Base-by-base conservation (phyloP, 495 filamentous ascomycete genomes). In the Penicillium lagena region DNA sequence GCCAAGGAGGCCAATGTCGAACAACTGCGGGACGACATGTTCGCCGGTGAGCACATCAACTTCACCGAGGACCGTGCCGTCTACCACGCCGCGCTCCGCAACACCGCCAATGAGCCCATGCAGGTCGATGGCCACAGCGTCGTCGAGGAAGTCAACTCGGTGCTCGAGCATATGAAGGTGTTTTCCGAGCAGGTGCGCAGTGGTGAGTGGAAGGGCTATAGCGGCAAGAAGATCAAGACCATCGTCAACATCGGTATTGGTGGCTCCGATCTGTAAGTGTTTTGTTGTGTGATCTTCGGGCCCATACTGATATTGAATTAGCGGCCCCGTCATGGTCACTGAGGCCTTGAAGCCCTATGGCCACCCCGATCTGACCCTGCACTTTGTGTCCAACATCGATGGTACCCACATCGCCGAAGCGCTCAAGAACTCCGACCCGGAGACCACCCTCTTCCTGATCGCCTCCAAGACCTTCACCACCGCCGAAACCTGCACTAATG, bases 401-500 rank as follows among this genome's bases (percentile, higher is more conserved):
- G 93, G 93, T 51, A 97, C 93, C 40, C 93, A 98, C 71, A 87
- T 97, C 59, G 87, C 90, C 37, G 93, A 98, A 72, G 94, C 93
- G 38, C 79, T 97, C 12, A 83, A 82, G 60, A 60, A 82, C 64
- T 91, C 90, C 1, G 79, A 98, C 64, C 90, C 93, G 12, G 93
- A 98, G 72, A 96, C 94, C 36, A 96, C 91, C 28, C 82, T 98
- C 42, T 98, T 97, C 84, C 76, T 97, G 53, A 79, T 98, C 58
- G 93, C 93, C 39, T 96, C 91, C 66, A 98, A 98, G 81, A 98
- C 93, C 43, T 98, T 98, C 76, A 98, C 93, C 46, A 98, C 93
- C 7, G 93, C 93, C 39, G 93, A 98, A 78, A 98, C 93, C 38
- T 84, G 73, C 32, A 96, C 93, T 42, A 98, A 98, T 66, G 94